phyloP scores from a whole-genome alignment of 1,139 yeast species.

The Magnusiomyces suaveolens region DNA sequence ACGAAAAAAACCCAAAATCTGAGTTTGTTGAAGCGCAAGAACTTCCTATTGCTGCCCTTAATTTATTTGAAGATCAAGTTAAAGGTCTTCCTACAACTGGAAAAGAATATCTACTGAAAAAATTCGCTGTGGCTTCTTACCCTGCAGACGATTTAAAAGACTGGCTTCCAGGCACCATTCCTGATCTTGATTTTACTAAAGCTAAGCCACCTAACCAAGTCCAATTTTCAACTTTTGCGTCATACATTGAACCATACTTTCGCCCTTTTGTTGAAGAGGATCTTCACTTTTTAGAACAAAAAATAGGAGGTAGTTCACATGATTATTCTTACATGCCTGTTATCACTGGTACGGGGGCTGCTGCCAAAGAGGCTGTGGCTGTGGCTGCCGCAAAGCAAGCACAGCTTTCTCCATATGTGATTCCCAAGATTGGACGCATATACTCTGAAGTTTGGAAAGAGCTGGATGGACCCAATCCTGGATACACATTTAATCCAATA shows the following conservation, averaged over 20 bases:
- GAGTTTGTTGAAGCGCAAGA: constrained; percentile 70
- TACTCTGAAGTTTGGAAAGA: constrained; percentile 82
- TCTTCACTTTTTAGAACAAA: constrained; percentile 57
- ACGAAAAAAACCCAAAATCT: constrained; percentile 66
- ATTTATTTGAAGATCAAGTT: constrained; percentile 53
- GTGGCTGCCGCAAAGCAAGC: constrained; percentile 22
- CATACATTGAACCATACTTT: constrained; percentile 79
- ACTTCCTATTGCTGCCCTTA: constrained; percentile 61
- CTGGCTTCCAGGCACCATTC: constrained; percentile 77
- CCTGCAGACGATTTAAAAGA: constrained; percentile 71
- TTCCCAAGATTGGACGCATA: constrained; percentile 77
- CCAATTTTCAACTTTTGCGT: constrained; percentile 78
- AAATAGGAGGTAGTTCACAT: constrained; percentile 26
- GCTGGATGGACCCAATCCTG: constrained; percentile 48
- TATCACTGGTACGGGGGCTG: constrained; percentile 18
- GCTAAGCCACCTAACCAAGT: constrained; percentile 87
- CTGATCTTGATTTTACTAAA: constrained; percentile 76
- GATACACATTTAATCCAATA: constrained; percentile 30
- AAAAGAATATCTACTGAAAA: constrained; percentile 61
- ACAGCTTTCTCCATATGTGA: constrained; percentile 35
- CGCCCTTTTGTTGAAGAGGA: constrained; percentile 74
- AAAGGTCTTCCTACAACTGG: constrained; percentile 50
- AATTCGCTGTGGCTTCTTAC: constrained; percentile 81
- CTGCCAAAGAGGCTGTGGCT: constrained; percentile 19
- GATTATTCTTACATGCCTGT: constrained; percentile 13